phyloP scores from a whole-genome alignment of 176 grass and related monocot genomes.

The Thinopyrum elongatum region DNA sequence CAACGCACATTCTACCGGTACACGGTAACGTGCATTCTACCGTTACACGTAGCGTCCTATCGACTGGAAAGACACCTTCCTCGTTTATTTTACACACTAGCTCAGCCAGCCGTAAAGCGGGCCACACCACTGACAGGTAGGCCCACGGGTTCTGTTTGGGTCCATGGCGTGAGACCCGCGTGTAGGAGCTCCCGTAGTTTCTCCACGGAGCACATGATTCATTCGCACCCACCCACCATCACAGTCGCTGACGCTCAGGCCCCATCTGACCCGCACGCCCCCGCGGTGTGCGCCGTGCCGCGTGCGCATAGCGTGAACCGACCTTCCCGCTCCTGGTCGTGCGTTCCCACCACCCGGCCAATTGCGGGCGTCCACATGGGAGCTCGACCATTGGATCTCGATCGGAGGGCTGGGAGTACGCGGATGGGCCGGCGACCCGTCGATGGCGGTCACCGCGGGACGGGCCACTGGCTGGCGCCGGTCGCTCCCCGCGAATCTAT shows the following conservation, averaged over 20 bases:
- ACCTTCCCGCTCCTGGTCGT: not conserved
- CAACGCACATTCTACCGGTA: too few species aligned
- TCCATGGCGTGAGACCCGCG: not conserved
- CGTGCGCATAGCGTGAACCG: constrained; percentile 23
- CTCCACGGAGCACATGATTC: not conserved
- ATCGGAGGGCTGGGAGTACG: not conserved
- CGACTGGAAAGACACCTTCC: not conserved
- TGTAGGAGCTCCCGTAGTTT: not conserved
- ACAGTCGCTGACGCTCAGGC: rapidly evolving
- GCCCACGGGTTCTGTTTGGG: rapidly evolving
- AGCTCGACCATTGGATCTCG: not conserved
- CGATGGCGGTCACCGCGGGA: not conserved
- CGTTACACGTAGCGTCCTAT: not conserved
- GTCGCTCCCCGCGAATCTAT: constrained; percentile 31
- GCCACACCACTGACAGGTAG: not conserved
- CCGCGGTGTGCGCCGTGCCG: not conserved
- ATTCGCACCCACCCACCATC: not conserved
- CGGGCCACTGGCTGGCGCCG: constrained; percentile 16
- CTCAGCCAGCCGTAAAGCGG: not conserved
- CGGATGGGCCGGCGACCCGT: not conserved
- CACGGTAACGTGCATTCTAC: too few species aligned
- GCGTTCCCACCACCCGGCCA: constrained; percentile 14
- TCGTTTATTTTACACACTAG: not conserved
- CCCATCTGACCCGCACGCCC: not conserved
- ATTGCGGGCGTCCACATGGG: not conserved